These are phyloP conservation scores for Moesziomyces antarcticus DNA, from an alignment of 1,284 basidiomycete genomes.

Conservation along the genomic window DNA sequence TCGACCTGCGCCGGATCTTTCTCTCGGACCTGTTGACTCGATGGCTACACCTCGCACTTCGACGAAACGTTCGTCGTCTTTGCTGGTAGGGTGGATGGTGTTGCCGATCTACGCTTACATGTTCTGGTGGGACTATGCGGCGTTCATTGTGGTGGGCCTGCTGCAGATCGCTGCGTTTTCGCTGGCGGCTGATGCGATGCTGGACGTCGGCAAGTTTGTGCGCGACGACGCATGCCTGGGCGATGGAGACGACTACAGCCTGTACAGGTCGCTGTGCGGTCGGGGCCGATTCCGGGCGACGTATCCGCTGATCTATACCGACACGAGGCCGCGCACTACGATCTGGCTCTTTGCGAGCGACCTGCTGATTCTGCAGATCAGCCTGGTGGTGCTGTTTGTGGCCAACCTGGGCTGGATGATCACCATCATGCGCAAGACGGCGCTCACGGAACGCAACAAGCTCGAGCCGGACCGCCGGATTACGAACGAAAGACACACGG, in stretches of 20 bases:
- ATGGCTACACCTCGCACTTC: too few species aligned
- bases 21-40: too few species aligned
- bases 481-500: neutral
- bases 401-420: slow-evolving; percentile 1
- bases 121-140: slow-evolving; percentile 4
- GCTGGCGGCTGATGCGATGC: slow-evolving; percentile 3
- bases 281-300: neutral
- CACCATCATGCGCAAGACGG: neutral
- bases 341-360: slow-evolving; percentile 1
- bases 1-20: too few species aligned
- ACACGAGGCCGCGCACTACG: neutral
- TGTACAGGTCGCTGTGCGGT: slow-evolving; percentile 2
- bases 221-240: slow-evolving; percentile 1
- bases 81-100: slow-evolving; percentile 6
- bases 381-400: slow-evolving; percentile 3
- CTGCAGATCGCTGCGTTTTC: slow-evolving; percentile 1
- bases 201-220: slow-evolving; percentile 7
- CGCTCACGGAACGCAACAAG: slow-evolving; percentile 1
- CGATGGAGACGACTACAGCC: neutral
- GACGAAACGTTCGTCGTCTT: neutral
- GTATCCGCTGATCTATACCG: neutral
- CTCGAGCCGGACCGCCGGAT: neutral
- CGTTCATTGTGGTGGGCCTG: neutral
- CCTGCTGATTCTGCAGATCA: neutral
- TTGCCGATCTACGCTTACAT: slow-evolving; percentile 4